phyloP scores from a whole-genome alignment of 2,329 filamentous ascomycete genomes.

The Byssochlamys sp. region DNA sequence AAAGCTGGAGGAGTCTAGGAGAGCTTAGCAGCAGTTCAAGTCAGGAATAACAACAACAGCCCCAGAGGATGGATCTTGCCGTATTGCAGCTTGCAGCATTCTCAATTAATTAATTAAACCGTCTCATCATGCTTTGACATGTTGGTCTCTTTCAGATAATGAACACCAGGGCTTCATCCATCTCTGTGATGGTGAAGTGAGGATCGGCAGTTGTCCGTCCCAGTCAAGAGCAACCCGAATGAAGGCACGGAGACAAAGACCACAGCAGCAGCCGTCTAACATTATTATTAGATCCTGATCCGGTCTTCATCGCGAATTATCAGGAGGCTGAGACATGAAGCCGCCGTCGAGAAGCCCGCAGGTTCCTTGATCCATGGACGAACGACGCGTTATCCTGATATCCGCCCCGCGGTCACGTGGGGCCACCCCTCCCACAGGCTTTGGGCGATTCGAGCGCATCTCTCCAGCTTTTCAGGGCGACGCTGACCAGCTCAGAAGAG shows the following conservation, averaged over 20 bases:
- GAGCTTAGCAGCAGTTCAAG: neutral
- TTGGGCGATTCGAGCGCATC: neutral
- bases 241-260: neutral
- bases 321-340: neutral
- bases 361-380: slow-evolving; percentile 9
- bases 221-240: neutral
- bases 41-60: neutral
- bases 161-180: neutral
- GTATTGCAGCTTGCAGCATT: no score
- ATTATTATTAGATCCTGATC: neutral
- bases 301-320: neutral
- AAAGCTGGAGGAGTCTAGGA: neutral
- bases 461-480: neutral
- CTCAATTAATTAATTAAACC: no score
- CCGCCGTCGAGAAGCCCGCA: slow-evolving; percentile 4
- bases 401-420: neutral
- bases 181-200: neutral
- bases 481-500: neutral
- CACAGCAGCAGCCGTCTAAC: neutral
- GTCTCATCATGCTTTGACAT: no score
- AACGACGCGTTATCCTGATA: neutral
- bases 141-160: neutral
- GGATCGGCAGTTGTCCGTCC: neutral
- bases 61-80: neutral
- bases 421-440: neutral